Evolutionary conservation across 2,329 filamentous ascomycete species (phyloP), one percentile per base, ranked within the genome.

Genomic region (Cordyceps tenuipes): DNA sequence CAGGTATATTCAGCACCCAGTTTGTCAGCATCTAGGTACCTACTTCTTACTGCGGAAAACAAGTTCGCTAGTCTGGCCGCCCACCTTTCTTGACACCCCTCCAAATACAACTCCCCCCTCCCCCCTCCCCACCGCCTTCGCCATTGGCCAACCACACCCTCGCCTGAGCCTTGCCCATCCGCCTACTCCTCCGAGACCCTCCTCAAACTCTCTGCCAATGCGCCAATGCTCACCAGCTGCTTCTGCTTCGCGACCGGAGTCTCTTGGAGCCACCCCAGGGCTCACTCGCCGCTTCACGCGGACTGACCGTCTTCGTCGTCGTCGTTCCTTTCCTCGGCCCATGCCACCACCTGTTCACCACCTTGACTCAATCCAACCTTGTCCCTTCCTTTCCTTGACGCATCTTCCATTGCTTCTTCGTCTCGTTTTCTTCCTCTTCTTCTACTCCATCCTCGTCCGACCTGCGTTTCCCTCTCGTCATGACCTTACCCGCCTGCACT

Each of bases 121-220:
- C 21, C 50, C 21, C 13, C 23, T 8, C 54, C 43, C 55, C 55
- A 41, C 46, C n/a, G 29, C 49, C 49, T 49, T 49, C 59, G n/a
- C 47, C 10, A 21, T 36, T 52, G 29, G 48, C 59, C 59, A 61
- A 61, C 59, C 59, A 61, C 52, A 57, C 43, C 29, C 39, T 54
- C n/a, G 47, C 7, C 31, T 61, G 48, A 57, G 47, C 59, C 59
- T 58, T 61, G 59, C 43, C 49, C 55, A 53, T 61, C 59, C 48
- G 41, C 59, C 58, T 21, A 21, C 52, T 61, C 57, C 54, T 61
- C 59, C 59, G 59, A 61, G 59, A 61, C 59, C 59, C 59, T 61
- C 59, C 59, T 61, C 59, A 61, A 61, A 61, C 59, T 61, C 57
- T 59, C 49, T 52, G 49, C 57, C 46, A 52, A 50, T 50, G 26